These are phyloP conservation scores for Rachicladosporium sp. DNA, from an alignment of 2,329 filamentous ascomycete species.

Conservation along the genomic window DNA sequence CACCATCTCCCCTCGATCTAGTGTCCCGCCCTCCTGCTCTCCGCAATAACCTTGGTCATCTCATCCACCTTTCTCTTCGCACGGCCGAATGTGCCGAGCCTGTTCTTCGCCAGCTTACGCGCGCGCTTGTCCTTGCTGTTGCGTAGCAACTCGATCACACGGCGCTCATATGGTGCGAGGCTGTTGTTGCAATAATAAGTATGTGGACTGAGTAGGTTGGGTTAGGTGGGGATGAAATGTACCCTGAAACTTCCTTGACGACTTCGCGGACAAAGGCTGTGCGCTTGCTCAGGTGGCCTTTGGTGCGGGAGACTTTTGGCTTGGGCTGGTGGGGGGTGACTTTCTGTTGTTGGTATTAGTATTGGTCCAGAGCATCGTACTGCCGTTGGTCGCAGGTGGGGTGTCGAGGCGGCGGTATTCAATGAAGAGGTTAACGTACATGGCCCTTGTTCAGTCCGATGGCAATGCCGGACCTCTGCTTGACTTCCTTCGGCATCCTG, in stretches of 20 bases:
- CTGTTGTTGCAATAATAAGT: slow-evolving; percentile 17
- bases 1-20: no score
- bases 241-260: slow-evolving; percentile 96
- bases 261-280: slow-evolving; percentile 95
- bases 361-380: neutral
- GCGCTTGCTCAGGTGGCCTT: slow-evolving; percentile 93
- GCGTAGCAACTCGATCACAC: slow-evolving; percentile 95
- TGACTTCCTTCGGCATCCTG: slow-evolving; percentile 42
- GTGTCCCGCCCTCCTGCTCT: slow-evolving; percentile 71
- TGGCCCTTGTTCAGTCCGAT: slow-evolving; percentile 54
- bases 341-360: slow-evolving; percentile 24
- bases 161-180: slow-evolving; percentile 64
- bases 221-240: no score
- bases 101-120: slow-evolving; percentile 98
- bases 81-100: slow-evolving; percentile 96
- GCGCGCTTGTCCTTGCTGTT: slow-evolving; percentile 99
- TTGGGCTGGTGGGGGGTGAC: slow-evolving; percentile 40
- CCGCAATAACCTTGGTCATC: slow-evolving; percentile 94
- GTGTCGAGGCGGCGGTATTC: neutral
- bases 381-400: slow-evolving; percentile 5
- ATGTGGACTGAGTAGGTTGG: no score
- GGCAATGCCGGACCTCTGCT: slow-evolving; percentile 43
- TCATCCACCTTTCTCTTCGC: slow-evolving; percentile 99
- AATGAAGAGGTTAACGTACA: slow-evolving; percentile 39
- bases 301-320: slow-evolving; percentile 52